These are phyloP conservation scores for Podochytrium sp. DNA, from an alignment of 192 early-diverging fungal species.

Conservation along the genomic window DNA sequence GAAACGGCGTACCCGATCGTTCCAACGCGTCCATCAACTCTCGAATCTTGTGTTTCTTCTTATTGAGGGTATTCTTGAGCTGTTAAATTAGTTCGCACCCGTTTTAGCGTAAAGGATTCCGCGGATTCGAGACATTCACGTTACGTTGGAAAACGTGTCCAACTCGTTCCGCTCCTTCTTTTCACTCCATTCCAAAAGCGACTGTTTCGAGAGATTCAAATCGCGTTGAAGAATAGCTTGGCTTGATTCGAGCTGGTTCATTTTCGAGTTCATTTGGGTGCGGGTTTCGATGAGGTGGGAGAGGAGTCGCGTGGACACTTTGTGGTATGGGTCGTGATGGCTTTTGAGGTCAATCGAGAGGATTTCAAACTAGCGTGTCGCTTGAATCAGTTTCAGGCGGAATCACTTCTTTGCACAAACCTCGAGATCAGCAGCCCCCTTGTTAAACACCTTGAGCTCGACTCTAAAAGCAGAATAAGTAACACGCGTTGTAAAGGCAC, in stretches of 20 bases:
- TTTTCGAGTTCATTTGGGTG: background rate
- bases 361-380: slow-evolving; percentile 5
- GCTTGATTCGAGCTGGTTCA: background rate
- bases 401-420: background rate
- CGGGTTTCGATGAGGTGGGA: background rate
- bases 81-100: background rate
- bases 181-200: slow-evolving; percentile 7
- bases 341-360: background rate
- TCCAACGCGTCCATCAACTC: slow-evolving; percentile 18
- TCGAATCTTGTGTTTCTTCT: slow-evolving; percentile 20
- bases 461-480: background rate
- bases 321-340: background rate
- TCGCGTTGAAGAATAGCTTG: slow-evolving; percentile 9
- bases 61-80: slow-evolving; percentile 12
- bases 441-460: slow-evolving; percentile 16
- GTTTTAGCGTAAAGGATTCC: background rate
- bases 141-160: slow-evolving; percentile 5
- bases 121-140: background rate
- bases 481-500: background rate
- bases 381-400: background rate
- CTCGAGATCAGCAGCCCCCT: slow-evolving; percentile 5
- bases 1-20: background rate
- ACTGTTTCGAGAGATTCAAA: slow-evolving; percentile 9
- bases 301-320: slow-evolving; percentile 1
- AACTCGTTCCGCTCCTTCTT: slow-evolving; percentile 19